Evolutionary conservation across 1,284 basidiomycete genomes (phyloP).

Genomic region (Rhizopogon hawkerae): DNA sequence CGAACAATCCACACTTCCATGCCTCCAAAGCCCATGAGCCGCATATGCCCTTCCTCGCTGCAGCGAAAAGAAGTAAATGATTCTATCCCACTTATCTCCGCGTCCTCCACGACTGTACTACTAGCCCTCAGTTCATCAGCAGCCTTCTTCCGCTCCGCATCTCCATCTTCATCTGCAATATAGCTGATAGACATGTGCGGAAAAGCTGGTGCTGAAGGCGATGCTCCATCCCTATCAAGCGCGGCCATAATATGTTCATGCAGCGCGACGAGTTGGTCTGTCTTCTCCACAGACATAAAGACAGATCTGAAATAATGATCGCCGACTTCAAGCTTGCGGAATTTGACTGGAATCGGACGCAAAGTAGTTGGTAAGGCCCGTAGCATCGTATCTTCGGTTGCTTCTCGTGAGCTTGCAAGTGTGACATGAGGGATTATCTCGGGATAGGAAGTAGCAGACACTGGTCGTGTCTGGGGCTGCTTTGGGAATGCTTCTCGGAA

Average conservation of each 20-base stretch:
- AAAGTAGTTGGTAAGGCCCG: conserved; percentile 33
- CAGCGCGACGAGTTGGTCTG: conserved; percentile 38
- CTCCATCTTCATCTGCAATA: conserved; percentile 50
- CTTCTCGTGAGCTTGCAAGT: conserved; percentile 36
- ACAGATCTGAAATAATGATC: conserved; percentile 63
- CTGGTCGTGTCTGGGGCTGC: conserved; percentile 9
- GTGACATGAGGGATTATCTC: conserved; percentile 62
- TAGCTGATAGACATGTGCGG: conserved; percentile 69
- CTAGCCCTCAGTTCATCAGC: conserved; percentile 29
- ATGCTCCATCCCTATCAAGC: conserved; percentile 28
- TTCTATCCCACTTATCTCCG: conserved; percentile 19
- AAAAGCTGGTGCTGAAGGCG: conserved; percentile 43
- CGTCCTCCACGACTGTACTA: conserved; percentile 23
- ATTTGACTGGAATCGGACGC: conserved; percentile 26
- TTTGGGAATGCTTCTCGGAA: conserved; percentile 41
- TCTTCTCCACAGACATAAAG: conserved; percentile 43
- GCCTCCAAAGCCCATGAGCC: conserved; percentile 39
- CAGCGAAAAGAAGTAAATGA: conserved; percentile 28
- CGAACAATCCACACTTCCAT: conserved; percentile 53
- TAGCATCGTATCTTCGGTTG: conserved; percentile 28
- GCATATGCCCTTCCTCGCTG: conserved; percentile 19
- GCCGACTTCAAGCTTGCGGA: conserved; percentile 47
- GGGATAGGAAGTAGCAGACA: conserved; percentile 39
- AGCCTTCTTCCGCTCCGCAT: conserved; percentile 25
- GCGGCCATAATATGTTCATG: conserved; percentile 38